Evolutionary conservation across 2,329 filamentous ascomycete species (phyloP).

Genomic region (Fusarium sp.): DNA sequence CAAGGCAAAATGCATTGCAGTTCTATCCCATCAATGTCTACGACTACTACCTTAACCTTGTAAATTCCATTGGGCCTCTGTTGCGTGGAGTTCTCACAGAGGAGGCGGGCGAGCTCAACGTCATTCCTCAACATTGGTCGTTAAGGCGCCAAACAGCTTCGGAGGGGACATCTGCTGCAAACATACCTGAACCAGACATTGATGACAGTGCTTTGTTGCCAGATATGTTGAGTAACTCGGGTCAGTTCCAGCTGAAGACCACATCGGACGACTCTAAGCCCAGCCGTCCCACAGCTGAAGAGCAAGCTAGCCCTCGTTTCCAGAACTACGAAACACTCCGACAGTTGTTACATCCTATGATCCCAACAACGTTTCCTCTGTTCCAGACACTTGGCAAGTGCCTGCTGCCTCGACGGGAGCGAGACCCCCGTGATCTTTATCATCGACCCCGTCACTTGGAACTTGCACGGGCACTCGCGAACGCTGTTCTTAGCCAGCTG

Average conservation of each 20-base stretch:
- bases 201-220: constrained; percentile 51
- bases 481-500: constrained; percentile 77
- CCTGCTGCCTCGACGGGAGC: constrained; percentile 78
- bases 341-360: constrained; percentile 81
- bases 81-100: constrained; percentile 87
- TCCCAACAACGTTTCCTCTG: constrained; percentile 84
- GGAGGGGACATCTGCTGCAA: constrained; percentile 39
- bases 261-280: constrained; percentile 42
- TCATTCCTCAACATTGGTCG: constrained; percentile 78
- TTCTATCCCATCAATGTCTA: constrained; percentile 85
- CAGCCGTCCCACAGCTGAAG: constrained; percentile 57
- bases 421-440: constrained; percentile 69
- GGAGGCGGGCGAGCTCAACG: constrained; percentile 79
- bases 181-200: constrained; percentile 42
- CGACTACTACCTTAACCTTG: constrained; percentile 82
- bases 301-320: constrained; percentile 61
- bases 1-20: constrained; percentile 72
- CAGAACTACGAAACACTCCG: constrained; percentile 84
- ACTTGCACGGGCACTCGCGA: constrained; percentile 76
- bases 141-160: constrained; percentile 51
- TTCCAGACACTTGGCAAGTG: constrained; percentile 88
- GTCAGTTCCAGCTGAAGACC: constrained; percentile 46
- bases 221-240: constrained; percentile 50
- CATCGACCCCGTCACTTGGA: constrained; percentile 66
- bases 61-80: constrained; percentile 81